A percentile compares a stretch with the other conserved stretches of the same genome.
phyloP scores from a whole-genome alignment of 2,329 filamentous ascomycete genomes.

The Rosellinia necatrix region DNA sequence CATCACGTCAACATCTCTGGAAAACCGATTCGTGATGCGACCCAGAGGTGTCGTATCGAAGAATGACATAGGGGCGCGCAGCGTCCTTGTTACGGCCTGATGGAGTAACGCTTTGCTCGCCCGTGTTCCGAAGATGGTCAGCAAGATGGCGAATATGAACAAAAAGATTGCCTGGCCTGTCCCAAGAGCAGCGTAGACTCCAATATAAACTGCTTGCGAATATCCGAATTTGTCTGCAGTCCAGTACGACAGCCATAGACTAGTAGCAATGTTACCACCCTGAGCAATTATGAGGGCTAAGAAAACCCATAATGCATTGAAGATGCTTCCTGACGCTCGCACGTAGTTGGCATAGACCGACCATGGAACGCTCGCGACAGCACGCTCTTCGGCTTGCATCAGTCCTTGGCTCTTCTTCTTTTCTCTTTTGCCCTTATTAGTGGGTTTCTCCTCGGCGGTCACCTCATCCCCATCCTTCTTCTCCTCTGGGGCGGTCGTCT shows the following conservation, averaged over 20 bases:
- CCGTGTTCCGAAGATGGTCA: slow-evolving; percentile 80
- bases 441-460: slow-evolving; percentile 52
- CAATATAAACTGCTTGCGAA: slow-evolving; percentile 72
- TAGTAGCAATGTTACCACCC: slow-evolving; percentile 83
- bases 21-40: slow-evolving; percentile 95
- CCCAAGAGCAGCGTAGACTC: slow-evolving; percentile 73
- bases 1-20: slow-evolving; percentile 94
- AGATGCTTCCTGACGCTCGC: slow-evolving; percentile 70
- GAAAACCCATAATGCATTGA: slow-evolving; percentile 68
- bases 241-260: slow-evolving; percentile 94
- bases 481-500: slow-evolving; percentile 76
- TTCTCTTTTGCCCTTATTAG: slow-evolving; percentile 56
- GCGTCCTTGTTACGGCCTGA: slow-evolving; percentile 75
- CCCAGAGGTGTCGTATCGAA: slow-evolving; percentile 97
- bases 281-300: slow-evolving; percentile 73
- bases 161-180: slow-evolving; percentile 71
- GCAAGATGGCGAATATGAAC: slow-evolving; percentile 78
- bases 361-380: slow-evolving; percentile 78
- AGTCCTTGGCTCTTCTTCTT: slow-evolving; percentile 64
- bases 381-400: slow-evolving; percentile 73
- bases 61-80: slow-evolving; percentile 81
- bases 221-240: slow-evolving; percentile 77
- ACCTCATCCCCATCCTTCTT: slow-evolving; percentile 58
- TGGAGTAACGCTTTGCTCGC: slow-evolving; percentile 83
- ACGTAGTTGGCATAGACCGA: slow-evolving; percentile 79